Conservation (phyloP, 2,329 filamentous ascomycete species). For the Calonectria honghensis region DNA sequence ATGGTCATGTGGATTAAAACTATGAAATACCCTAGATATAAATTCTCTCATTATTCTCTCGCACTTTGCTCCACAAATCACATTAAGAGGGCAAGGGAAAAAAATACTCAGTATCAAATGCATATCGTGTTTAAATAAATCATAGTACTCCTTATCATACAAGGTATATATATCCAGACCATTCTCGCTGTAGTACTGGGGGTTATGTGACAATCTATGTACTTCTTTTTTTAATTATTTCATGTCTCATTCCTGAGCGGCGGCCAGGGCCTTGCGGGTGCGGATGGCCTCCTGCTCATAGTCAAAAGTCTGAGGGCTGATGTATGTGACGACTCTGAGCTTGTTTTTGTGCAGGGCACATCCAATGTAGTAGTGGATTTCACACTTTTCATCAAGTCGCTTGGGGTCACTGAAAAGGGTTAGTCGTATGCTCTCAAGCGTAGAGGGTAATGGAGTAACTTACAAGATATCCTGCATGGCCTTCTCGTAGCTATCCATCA, state of each 20-base stretch:
- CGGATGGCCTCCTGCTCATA: constrained; percentile 14
- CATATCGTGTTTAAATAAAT: background rate
- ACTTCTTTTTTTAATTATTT: constrained; percentile 1
- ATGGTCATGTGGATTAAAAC: too few species aligned
- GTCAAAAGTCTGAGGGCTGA: constrained; percentile 20
- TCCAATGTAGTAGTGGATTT: constrained; percentile 19
- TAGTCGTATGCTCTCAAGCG: background rate
- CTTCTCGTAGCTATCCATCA: constrained; percentile 20
- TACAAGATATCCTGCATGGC: constrained; percentile 20
- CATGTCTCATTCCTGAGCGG: background rate
- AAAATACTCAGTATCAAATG: too few species aligned
- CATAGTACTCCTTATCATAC: background rate
- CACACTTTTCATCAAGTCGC: background rate
- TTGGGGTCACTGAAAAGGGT: background rate
- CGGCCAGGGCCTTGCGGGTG: constrained; percentile 2
- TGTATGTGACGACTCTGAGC: constrained; percentile 19
- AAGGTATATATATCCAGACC: background rate
- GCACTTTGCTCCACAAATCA: too few species aligned
- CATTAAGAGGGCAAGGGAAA: too few species aligned
- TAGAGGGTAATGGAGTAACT: background rate
- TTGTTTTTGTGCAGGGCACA: constrained; percentile 12
- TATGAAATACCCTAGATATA: background rate
- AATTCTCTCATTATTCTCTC: too few species aligned
- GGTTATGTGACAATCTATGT: background rate
- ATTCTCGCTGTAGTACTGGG: background rate